Conservation (phyloP, 169 alveolate genomes). For the Amoebophrya sp. region DNA sequence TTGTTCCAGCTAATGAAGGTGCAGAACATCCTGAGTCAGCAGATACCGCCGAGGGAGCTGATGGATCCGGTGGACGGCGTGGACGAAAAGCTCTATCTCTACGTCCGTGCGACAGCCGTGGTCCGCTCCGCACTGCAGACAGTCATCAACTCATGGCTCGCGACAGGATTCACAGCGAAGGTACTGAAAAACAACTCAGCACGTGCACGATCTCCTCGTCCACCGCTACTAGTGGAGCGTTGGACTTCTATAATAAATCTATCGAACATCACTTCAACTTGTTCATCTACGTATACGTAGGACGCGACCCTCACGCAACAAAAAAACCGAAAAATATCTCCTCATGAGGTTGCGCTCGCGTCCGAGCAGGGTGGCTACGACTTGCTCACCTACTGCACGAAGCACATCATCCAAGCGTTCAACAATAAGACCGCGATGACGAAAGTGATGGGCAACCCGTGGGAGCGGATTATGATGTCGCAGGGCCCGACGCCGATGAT, state of each 20-base stretch:
- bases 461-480: neutral
- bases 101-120: neutral
- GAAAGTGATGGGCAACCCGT: neutral
- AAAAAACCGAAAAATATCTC: too few species aligned
- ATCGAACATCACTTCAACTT: too few species aligned
- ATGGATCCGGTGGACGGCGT: neutral
- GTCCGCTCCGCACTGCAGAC: neutral
- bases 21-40: neutral
- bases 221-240: too few species aligned
- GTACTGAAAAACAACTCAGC: too few species aligned
- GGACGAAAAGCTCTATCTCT: neutral
- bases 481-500: conserved; percentile 1
- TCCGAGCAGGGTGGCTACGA: neutral
- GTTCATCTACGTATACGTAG: too few species aligned
- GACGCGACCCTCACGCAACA: too few species aligned
- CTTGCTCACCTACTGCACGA: neutral
- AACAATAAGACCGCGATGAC: neutral
- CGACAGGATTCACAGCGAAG: neutral
- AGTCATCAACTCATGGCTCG: neutral
- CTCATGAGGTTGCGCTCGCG: neutral
- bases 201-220: too few species aligned
- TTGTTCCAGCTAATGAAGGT: neutral
- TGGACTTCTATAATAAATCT: too few species aligned
- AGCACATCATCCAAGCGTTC: conserved; percentile 5
- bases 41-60: neutral